Conservation (phyloP, 371 early-diverging fungal genomes). For the Smittium mucronatum region DNA sequence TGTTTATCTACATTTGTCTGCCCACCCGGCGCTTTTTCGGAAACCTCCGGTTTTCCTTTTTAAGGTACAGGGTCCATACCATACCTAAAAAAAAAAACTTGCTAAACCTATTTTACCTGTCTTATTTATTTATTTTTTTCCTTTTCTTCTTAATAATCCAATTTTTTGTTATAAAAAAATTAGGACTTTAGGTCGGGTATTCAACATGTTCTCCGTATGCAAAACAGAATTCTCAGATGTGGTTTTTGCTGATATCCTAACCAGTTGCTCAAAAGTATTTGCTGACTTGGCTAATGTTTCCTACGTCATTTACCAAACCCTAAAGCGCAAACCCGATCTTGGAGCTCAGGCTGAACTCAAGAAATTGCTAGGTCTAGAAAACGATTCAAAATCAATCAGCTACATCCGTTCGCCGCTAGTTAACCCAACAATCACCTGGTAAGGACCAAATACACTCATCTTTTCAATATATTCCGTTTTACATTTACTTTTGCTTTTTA, state of each 20-base stretch:
- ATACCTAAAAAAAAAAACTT: background rate
- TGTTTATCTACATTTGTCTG: background rate
- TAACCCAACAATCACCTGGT: constrained; percentile 4
- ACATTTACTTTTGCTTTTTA: background rate
- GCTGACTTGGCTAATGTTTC: constrained; percentile 60
- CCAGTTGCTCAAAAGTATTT: constrained; percentile 76
- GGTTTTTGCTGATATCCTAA: constrained; percentile 83
- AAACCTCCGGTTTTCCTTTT: background rate
- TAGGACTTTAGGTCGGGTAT: constrained; percentile 21
- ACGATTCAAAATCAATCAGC: constrained; percentile 3
- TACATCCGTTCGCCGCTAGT: constrained; percentile 11
- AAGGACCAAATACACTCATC: background rate
- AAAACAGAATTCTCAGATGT: constrained; percentile 69
- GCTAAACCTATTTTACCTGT: background rate
- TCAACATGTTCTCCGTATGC: constrained; percentile 31
- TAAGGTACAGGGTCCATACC: constrained; percentile 1
- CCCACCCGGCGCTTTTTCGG: background rate
- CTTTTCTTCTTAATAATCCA: constrained; percentile 14
- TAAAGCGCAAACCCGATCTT: background rate
- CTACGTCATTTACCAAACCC: constrained; percentile 21
- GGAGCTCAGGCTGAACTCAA: background rate
- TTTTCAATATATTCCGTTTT: constrained; percentile 4
- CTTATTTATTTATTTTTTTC: no score
- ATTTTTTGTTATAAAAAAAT: constrained; percentile 21
- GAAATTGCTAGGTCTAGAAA: constrained; percentile 2